Conservation (phyloP, 345 rosid genomes). For the Barbarea vulgaris region DNA sequence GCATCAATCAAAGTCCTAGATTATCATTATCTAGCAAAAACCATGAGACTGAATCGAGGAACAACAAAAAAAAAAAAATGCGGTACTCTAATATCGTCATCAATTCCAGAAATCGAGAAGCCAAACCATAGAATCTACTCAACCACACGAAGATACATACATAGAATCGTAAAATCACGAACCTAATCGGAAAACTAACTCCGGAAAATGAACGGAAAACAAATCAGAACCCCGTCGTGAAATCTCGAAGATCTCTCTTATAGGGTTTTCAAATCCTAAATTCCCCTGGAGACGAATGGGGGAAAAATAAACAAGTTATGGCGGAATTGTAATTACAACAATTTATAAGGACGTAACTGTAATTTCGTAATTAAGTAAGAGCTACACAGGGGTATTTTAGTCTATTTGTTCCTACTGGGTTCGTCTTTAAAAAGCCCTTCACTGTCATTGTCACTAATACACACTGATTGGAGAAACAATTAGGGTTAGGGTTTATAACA, state of each 20-base stretch:
- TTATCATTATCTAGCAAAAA: not conserved
- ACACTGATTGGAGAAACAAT: not conserved
- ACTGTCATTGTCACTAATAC: not conserved
- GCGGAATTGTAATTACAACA: not conserved
- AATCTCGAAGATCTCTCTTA: not conserved
- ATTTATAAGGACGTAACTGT: not conserved
- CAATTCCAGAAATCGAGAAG: slow-evolving; percentile 12
- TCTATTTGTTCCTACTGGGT: no score
- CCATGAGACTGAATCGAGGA: slow-evolving; percentile 6
- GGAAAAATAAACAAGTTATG: not conserved
- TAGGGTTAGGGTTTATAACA: slow-evolving; percentile 37
- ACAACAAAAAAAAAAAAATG: not conserved
- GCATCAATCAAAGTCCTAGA: not conserved
- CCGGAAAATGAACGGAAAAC: not conserved
- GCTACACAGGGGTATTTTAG: not conserved
- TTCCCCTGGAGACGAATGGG: not conserved
- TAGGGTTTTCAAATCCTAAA: slow-evolving; percentile 19
- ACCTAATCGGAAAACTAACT: slow-evolving; percentile 10
- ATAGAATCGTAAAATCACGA: not conserved
- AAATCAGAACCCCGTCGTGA: slow-evolving; percentile 1
- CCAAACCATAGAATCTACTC: not conserved
- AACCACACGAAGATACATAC: not conserved
- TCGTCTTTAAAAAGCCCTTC: slow-evolving; percentile 25
- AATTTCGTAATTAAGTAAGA: not conserved
- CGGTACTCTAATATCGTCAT: not conserved